Evolutionary conservation across 2,329 filamentous ascomycete genomes (phyloP), one percentile per base, ranked within the genome.

Genomic region (Apiospora arundinis): DNA sequence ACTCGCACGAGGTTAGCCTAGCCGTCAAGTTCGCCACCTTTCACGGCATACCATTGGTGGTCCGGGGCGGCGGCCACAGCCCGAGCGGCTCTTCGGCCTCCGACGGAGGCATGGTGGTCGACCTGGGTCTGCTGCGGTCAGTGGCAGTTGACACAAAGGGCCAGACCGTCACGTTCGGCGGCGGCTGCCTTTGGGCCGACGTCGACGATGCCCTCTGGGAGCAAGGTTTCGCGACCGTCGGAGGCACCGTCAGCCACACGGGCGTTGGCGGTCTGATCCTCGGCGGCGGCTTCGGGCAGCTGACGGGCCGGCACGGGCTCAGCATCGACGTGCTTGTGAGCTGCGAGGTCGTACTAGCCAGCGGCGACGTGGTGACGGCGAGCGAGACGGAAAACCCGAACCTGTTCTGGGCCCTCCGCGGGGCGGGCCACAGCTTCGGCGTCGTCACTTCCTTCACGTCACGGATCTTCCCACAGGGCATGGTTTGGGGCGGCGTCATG

Each of bases 221-320:
- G 66, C 80, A 88, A 74, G 84, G 84, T 0, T 83, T 91, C 3
- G 89, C 89, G 2, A 88, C 88, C 1, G 87, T 91, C 0, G 89
- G 89, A 9, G 90, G 90, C 4, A 91, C 89, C 0, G 88, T 91
- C 12, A 88, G 88, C 56, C 87, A 91, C 73, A 91, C 89, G 0
- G 90, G 90, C 7, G 86, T 92, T 4, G 89, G 88, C 2, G 90
- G 88, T 0, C 80, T 91, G 18, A 85, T 87, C 0, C 77, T 91
- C 0, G 88, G 88, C 0, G 89, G 89, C 32, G 90, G 89, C 1
- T 89, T 88, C 75, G 89, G 90, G 1, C 85, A 86, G 78, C 80
- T 92, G 21, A 86, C 83, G 37, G 86, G 87, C 0, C 80, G 82
- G 44, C 81, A 89, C 69, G 91, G 91, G 0, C 81, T 91, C 11